Conservation (phyloP, 2,329 filamentous ascomycete genomes). For the Ascosphaera aggregata region DNA sequence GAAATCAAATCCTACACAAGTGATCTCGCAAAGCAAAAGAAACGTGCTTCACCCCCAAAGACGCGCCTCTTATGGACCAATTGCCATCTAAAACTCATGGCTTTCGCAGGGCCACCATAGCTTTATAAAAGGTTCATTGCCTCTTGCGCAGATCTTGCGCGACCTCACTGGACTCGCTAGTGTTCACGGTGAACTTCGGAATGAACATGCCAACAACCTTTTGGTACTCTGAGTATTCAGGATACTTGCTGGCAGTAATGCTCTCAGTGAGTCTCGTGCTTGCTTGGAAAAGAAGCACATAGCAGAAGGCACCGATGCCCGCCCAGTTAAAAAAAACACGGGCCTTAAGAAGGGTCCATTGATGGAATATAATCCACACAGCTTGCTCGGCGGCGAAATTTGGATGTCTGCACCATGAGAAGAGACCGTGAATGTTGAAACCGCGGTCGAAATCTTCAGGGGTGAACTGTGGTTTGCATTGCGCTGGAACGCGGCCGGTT, state of each 20-base stretch:
- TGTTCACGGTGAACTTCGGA: conserved; percentile 26
- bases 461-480: conserved; percentile 27
- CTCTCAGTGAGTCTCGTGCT: conserved; percentile 74
- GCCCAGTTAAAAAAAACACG: conserved; percentile 58
- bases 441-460: conserved; percentile 69
- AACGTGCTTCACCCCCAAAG: no score
- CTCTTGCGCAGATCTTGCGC: conserved; percentile 6
- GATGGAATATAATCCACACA: conserved; percentile 72
- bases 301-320: conserved; percentile 40
- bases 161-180: conserved; percentile 9
- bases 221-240: conserved; percentile 72
- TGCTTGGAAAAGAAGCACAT: conserved; percentile 65
- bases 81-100: background rate
- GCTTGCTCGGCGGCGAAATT: conserved; percentile 87
- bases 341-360: conserved; percentile 62
- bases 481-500: conserved; percentile 43
- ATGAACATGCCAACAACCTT: conserved; percentile 62
- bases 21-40: no score
- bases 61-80: background rate
- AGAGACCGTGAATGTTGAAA: conserved; percentile 66
- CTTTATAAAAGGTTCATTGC: conserved; percentile 9
- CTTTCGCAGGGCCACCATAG: background rate
- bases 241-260: conserved; percentile 62
- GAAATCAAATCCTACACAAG: no score
- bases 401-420: conserved; percentile 72